Base-by-base conservation (phyloP, 129 eudicot species). In the Logfia minima region DNA sequence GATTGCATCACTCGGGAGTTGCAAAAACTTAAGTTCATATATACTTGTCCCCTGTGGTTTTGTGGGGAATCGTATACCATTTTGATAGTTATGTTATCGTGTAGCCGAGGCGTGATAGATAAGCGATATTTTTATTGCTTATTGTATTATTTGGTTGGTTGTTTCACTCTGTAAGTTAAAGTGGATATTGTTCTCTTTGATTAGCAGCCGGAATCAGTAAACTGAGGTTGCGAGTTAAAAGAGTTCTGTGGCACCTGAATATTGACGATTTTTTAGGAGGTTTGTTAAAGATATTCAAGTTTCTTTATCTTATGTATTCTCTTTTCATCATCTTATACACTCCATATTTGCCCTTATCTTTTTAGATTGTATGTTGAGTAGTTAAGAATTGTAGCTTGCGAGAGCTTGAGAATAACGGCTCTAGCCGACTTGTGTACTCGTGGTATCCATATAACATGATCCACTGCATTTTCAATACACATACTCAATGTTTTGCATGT, bases 41-140 rank as follows among this genome's bases (percentile, higher is more conserved):
- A 81, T 60, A 75, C 84, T 59, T 26, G 70, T 59, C 76, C 79
- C 75, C 71, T 67, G 29, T 79, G 73, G 56, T 53, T 64, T 72
- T 74, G 69, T 67, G 80, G 80, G 80, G 80, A 21, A 24, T 0
- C 22, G 69, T 75, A 75, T 81, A 75, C 80, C 71, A 31, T 81
- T 81, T 81, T 68, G 70, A 43, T 78, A 43, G 77, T 21, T 62
- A 7, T 56, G 32, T 28, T 26, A 53, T 52, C n/a, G 26, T 64
- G 28, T 45, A 61, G 70, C 70, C 13, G 45, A 62, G 67, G 41
- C 28, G 2, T 26, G 45, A 56, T 41, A 69, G 82, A 60, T 67
- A 55, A 59, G 76, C 71, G 28, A 32, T 8, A 29, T 81, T 80
- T 75, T 75, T 59, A 75, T 68, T 75, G 76, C 71, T 75, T 59